A percentile compares a stretch with the other conserved stretches of the same genome.
Conservation (phyloP, 2,329 filamentous ascomycete genomes). For the Arthrobotrys iridis region DNA sequence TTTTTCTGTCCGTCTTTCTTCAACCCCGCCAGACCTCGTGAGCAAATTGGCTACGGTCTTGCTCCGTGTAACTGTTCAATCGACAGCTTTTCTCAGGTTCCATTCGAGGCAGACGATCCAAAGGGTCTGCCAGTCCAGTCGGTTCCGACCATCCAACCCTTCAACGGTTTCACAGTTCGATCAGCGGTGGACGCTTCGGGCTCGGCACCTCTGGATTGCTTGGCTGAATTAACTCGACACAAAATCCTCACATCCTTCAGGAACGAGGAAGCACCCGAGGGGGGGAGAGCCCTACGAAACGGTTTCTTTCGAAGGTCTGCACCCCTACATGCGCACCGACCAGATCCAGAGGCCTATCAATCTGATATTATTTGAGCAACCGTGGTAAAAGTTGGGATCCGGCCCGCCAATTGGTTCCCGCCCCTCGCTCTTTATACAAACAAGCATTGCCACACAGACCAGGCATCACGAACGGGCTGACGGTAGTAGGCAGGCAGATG, state of each 20-base stretch:
- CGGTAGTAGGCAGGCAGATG: slow-evolving; percentile 43
- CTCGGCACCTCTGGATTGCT: neutral
- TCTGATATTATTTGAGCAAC: slow-evolving; percentile 25
- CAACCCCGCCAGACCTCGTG: slow-evolving; percentile 38
- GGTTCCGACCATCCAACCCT: slow-evolving; percentile 14
- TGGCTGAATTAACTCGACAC: slow-evolving; percentile 17
- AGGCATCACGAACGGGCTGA: slow-evolving; percentile 34
- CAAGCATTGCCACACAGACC: slow-evolving; percentile 19
- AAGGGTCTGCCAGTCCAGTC: slow-evolving; percentile 18
- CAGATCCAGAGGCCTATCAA: slow-evolving; percentile 18
- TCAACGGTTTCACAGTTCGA: slow-evolving; percentile 30
- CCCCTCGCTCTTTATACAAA: neutral
- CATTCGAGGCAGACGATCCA: slow-evolving; percentile 10
- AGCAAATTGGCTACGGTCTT: slow-evolving; percentile 49
- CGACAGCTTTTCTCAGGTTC: slow-evolving; percentile 26
- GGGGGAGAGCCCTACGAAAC: slow-evolving; percentile 16
- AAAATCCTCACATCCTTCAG: slow-evolving; percentile 23
- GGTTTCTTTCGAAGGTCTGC: slow-evolving; percentile 7
- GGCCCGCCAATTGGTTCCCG: slow-evolving; percentile 28
- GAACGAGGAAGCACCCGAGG: slow-evolving; percentile 20
- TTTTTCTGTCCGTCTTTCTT: slow-evolving; percentile 24
- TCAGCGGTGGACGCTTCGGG: slow-evolving; percentile 22
- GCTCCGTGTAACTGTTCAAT: slow-evolving; percentile 20
- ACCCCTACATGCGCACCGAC: slow-evolving; percentile 21
- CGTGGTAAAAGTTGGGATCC: slow-evolving; percentile 31